Evolutionary conservation across 495 filamentous ascomycete genomes (phyloP).

Genomic region (Penicillium bovifimosum): DNA sequence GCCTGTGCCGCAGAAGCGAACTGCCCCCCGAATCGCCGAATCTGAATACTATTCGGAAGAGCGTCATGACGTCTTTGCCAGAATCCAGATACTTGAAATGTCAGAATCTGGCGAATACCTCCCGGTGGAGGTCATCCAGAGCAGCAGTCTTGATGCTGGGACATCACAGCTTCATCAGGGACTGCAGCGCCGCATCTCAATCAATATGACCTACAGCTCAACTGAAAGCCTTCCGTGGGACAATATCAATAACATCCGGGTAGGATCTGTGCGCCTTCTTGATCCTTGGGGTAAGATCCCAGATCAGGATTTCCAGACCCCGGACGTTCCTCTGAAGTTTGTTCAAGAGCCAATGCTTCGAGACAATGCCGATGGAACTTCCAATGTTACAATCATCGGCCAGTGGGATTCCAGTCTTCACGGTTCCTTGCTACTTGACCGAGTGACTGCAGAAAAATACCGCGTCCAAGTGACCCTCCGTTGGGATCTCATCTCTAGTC

Average conservation of each 20-base stretch:
- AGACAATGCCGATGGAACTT: slow-evolving; percentile 84
- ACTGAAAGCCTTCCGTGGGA: slow-evolving; percentile 83
- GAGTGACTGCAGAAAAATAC: slow-evolving; percentile 84
- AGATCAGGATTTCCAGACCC: slow-evolving; percentile 62
- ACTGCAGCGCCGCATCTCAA: slow-evolving; percentile 79
- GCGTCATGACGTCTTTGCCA: slow-evolving; percentile 85
- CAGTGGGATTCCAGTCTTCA: slow-evolving; percentile 98
- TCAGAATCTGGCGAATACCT: slow-evolving; percentile 86
- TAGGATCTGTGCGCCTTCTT: slow-evolving; percentile 74
- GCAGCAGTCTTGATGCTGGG: slow-evolving; percentile 71
- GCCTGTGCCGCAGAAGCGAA: slow-evolving; percentile 50
- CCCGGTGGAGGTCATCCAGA: slow-evolving; percentile 88
- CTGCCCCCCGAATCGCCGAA: slow-evolving; percentile 74
- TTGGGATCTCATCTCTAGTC: slow-evolving; percentile 76
- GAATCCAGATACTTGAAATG: slow-evolving; percentile 82
- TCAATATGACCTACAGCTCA: slow-evolving; percentile 84
- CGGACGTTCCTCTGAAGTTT: slow-evolving; percentile 72
- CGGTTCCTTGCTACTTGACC: slow-evolving; percentile 80
- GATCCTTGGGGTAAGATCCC: slow-evolving; percentile 81
- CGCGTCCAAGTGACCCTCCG: slow-evolving; percentile 80
- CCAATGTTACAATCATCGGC: slow-evolving; percentile 73
- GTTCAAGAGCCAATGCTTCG: slow-evolving; percentile 68
- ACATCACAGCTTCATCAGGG: slow-evolving; percentile 95
- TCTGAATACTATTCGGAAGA: slow-evolving; percentile 89
- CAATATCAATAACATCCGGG: slow-evolving; percentile 65